Evolutionary conservation across 2,329 filamentous ascomycete species (phyloP), one percentile per base, ranked within the genome.

Genomic region (Scolecobasidium constrictum): DNA sequence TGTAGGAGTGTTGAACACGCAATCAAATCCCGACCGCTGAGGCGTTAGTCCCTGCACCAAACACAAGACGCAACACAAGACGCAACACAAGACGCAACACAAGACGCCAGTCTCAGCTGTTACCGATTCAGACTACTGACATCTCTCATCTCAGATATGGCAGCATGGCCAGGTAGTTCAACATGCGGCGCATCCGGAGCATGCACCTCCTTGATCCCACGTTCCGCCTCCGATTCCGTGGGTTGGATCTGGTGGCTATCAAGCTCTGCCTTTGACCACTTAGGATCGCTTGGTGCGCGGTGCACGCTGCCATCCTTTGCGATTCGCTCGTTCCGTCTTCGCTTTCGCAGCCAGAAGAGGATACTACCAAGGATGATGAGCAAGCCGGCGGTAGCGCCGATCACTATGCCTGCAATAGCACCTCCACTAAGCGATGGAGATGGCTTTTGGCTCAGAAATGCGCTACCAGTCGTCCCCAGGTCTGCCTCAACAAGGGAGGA

Each of bases 181-280:
- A 31, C 26, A n/a, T 7, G 26, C n/a, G 26, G 26, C n/a, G 26
- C 9, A 9, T 7, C 26, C n/a, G 26, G 26, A n/a, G 26, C 26
- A n/a, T 31, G n/a, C n/a, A 31, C n/a, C n/a, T 31, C 26, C 26
- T 31, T 31, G 26, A 31, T 31, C 26, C n/a, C 26, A 31, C 26
- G 26, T n/a, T 31, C 26, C 9, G 26, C 26, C 9, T 31, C 26
- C 26, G n/a, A 31, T n/a, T 31, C 26, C n/a, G 9, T 31, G 26
- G 26, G 26, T 9, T 31, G 26, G 9, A 31, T n/a, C 9, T 7
- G n/a, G 9, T 7, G 9, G 26, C 26, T n/a, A 31, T 31, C 26
- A 7, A 31, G n/a, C 26, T 31, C 26, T n/a, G 9, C 9, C 26
- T 31, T 31, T n/a, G 26, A 7, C 26, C 26, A 31, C n/a, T n/a